A percentile compares a stretch with the other conserved stretches of the same genome.
Evolutionary conservation across 2,329 filamentous ascomycete species (phyloP).

Genomic region (Diaporthe longicolla): DNA sequence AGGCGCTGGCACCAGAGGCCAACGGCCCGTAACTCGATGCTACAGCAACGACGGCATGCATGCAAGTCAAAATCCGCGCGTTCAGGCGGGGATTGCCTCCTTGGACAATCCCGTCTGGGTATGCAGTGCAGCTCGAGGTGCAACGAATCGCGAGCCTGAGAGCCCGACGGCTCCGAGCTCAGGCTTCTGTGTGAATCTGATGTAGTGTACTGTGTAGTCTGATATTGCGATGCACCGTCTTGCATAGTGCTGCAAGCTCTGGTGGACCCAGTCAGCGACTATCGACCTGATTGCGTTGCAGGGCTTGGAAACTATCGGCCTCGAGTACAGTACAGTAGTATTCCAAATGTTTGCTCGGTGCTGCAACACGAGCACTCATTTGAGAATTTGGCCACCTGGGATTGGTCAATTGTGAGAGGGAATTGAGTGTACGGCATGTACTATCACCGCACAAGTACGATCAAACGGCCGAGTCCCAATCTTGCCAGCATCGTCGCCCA

Average conservation of each 20-base stretch:
- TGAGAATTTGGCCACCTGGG: background rate
- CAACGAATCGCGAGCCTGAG: constrained; percentile 26
- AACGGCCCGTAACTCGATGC: constrained; percentile 31
- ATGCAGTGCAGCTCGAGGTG: constrained; percentile 14
- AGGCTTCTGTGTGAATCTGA: background rate
- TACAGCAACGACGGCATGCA: constrained; percentile 12
- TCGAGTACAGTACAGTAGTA: background rate
- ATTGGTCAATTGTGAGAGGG: background rate
- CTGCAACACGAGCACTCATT: background rate
- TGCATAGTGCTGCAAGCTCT: background rate
- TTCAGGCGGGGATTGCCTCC: constrained; percentile 1
- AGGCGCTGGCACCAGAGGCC: constrained; percentile 6
- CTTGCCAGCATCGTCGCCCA: background rate
- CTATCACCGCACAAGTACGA: background rate
- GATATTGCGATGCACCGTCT: background rate
- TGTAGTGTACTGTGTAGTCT: background rate
- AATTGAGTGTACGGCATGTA: background rate
- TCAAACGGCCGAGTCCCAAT: background rate
- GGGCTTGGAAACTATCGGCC: constrained; percentile 11
- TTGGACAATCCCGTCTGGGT: background rate
- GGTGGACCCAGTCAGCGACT: constrained; percentile 3
- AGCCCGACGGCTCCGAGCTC: constrained; percentile 11
- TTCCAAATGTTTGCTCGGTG: background rate
- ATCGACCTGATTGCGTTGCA: background rate
- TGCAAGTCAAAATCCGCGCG: constrained; percentile 22